These are phyloP conservation scores for Talaromyces stipitatus DNA, from an alignment of 495 filamentous ascomycete genomes.

Conservation along the genomic window DNA sequence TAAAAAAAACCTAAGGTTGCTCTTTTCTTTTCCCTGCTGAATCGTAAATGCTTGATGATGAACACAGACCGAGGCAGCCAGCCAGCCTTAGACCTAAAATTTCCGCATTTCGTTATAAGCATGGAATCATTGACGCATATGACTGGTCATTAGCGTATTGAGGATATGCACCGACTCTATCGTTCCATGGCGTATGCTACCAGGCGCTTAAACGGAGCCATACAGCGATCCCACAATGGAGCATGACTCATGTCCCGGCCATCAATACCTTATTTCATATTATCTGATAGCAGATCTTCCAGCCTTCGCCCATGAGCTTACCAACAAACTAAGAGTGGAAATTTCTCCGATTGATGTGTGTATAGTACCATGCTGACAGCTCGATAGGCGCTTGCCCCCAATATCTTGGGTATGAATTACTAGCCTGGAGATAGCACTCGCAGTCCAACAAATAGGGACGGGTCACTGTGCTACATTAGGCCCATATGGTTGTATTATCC, in stretches of 20 bases:
- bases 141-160: background rate
- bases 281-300: background rate
- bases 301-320: background rate
- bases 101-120: background rate
- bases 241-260: background rate
- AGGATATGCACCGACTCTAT: background rate
- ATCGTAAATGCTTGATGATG: background rate
- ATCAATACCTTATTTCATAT: background rate
- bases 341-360: background rate
- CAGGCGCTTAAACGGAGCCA: slow-evolving; percentile 1
- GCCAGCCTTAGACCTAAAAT: background rate
- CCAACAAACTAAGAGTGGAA: background rate
- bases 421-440: background rate
- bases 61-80: background rate
- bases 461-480: background rate
- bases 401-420: background rate
- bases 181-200: background rate
- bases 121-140: background rate
- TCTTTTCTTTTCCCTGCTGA: background rate
- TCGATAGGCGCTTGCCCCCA: background rate
- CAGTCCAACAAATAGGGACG: background rate
- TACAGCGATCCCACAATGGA: background rate
- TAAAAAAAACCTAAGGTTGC: background rate
- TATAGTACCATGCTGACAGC: background rate
- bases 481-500: too few relatives aligned